Evolutionary conservation across 2,329 filamentous ascomycete species (phyloP), one percentile per base, ranked within the genome.

Genomic region (Coniochaeta sp.): DNA sequence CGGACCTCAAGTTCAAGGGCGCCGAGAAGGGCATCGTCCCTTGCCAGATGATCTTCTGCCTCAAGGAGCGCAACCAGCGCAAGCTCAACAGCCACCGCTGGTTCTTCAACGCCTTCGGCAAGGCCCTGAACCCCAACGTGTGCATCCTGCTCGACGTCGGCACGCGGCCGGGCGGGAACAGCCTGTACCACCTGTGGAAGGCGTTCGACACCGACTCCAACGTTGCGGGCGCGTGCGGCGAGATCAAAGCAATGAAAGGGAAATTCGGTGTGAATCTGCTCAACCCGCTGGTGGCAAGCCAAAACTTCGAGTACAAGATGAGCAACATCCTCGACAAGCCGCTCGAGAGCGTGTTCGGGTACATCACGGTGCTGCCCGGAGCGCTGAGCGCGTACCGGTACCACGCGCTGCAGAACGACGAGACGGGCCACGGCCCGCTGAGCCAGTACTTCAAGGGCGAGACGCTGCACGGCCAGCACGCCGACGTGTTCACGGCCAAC

Each of bases 241-340:
- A 99, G 74, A 99, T 99, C 74, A 96, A 93, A 72, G 95, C 95
- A 0, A 96, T 96, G 76, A 96, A 97, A 73, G 95, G 95, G 8
- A 91, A 88, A 65, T 87, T 84, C 26, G 93, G 91, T 70, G 79
- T 86, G 5, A 91, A 93, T 63, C 81, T 99, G 17, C 79, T 99
- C 54, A 99, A 99, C 69, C 95, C 95, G 0, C 81, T 99, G 6
- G 93, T 99, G 17, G 95, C 95, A 0, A 96, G 92, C 54, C 95
- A 99, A 69, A 99, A 99, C 72, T 99, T 99, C 66, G 95, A 99
- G 78, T 99, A 99, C 80, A 99, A 99, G 75, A 97, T 99, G 91
- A 96, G 92, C 44, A 99, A 99, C 69, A 99, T 99, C 68, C 81
- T 99, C 28, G 95, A 99, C 73, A 99, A 99, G 74, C 95, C 95